Percentiles rank a stretch among this genome's conserved stretches.
Conservation (phyloP, 1,284 basidiomycete species). For the Tremellales sp. region DNA sequence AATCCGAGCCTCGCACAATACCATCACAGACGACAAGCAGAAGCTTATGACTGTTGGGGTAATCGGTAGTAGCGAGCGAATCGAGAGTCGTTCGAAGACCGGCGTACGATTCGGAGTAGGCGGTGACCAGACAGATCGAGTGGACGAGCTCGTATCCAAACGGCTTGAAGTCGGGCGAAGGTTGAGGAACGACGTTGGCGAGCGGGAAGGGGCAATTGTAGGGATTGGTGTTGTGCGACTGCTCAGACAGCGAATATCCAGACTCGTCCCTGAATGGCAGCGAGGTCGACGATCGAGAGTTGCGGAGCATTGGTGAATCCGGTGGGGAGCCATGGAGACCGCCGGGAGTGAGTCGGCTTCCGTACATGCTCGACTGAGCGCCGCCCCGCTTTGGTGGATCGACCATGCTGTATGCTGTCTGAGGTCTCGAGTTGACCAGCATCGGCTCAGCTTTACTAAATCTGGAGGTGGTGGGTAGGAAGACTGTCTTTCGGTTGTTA, state of each 20-base stretch:
- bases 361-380: constrained; percentile 44
- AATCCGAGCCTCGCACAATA: constrained; percentile 94
- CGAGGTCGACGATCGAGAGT: constrained; percentile 78
- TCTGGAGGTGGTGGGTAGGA: constrained; percentile 77
- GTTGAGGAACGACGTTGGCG: constrained; percentile 86
- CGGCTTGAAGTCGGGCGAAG: constrained; percentile 83
- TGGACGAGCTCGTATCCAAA: constrained; percentile 95
- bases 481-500: constrained; percentile 50
- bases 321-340: constrained; percentile 59
- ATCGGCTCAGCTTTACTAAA: constrained; percentile 72
- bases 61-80: constrained; percentile 96
- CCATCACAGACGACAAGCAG: constrained; percentile 96
- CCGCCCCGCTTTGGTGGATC: constrained; percentile 17
- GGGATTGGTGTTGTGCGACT: constrained; percentile 13
- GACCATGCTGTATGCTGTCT: constrained; percentile 63
- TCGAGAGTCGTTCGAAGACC: constrained; percentile 96
- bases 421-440: constrained; percentile 62
- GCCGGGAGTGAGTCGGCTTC: constrained; percentile 35
- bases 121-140: constrained; percentile 93
- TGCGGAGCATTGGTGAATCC: constrained; percentile 67
- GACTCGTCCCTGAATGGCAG: constrained; percentile 52
- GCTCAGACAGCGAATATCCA: constrained; percentile 39
- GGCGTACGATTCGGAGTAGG: constrained; percentile 95
- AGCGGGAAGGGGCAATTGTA: constrained; percentile 77
- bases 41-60: constrained; percentile 96